These are phyloP conservation scores for Pseudodiploospora longispora DNA, from an alignment of 2,329 filamentous ascomycete genomes.

Conservation along the genomic window DNA sequence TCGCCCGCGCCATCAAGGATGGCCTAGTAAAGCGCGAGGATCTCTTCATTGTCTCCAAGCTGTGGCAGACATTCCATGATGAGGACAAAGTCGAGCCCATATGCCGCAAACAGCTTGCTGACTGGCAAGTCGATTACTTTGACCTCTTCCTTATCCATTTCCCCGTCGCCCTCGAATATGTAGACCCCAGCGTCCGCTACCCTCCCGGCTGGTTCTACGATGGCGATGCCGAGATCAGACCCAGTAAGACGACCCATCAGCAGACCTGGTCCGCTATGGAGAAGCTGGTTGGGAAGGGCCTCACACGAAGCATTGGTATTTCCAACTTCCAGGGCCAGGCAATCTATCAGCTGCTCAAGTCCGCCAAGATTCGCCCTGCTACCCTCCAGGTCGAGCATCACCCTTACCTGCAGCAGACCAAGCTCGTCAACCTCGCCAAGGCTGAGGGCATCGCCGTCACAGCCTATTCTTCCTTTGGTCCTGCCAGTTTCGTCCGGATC, in stretches of 20 bases:
- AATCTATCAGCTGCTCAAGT: slow-evolving; percentile 71
- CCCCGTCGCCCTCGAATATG: slow-evolving; percentile 77
- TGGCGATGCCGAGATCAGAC: slow-evolving; percentile 50
- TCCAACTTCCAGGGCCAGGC: slow-evolving; percentile 76
- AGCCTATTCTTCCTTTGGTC: slow-evolving; percentile 79
- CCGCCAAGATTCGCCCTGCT: slow-evolving; percentile 65
- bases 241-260: slow-evolving; percentile 63
- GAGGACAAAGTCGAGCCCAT: slow-evolving; percentile 69
- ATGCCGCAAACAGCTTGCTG: slow-evolving; percentile 65
- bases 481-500: slow-evolving; percentile 70
- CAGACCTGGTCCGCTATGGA: slow-evolving; percentile 82
- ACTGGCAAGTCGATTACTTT: slow-evolving; percentile 84
- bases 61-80: slow-evolving; percentile 90
- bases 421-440: slow-evolving; percentile 62
- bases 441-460: slow-evolving; percentile 65
- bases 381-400: slow-evolving; percentile 86
- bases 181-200: slow-evolving; percentile 71
- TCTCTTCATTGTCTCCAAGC: slow-evolving; percentile 86
- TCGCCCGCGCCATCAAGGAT: slow-evolving; percentile 72
- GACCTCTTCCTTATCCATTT: slow-evolving; percentile 88
- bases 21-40: slow-evolving; percentile 76
- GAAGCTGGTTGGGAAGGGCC: slow-evolving; percentile 56
- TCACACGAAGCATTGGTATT: slow-evolving; percentile 68
- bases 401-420: slow-evolving; percentile 72
- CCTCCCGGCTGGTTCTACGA: slow-evolving; percentile 71